Evolutionary conservation across 2,329 filamentous ascomycete genomes (phyloP).

Genomic region (Cercospora nicotianae): DNA sequence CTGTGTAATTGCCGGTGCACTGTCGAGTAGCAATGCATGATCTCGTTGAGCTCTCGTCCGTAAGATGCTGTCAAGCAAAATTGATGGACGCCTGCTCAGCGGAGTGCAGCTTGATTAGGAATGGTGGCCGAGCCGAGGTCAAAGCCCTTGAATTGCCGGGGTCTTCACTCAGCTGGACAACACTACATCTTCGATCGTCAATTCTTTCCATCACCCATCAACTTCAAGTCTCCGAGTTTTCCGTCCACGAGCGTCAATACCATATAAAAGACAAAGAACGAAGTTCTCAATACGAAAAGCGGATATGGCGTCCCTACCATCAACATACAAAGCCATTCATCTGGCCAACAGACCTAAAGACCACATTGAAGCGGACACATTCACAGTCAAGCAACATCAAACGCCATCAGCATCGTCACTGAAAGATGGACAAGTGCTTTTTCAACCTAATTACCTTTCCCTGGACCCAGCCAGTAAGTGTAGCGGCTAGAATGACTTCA

Average conservation of each 20-base stretch:
- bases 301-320: conserved; percentile 13
- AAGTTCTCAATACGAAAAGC: not conserved
- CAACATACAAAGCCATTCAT: conserved; percentile 30
- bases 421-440: conserved; percentile 46
- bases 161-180: not conserved
- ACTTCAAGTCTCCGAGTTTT: not conserved
- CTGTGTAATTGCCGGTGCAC: not conserved
- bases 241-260: not conserved
- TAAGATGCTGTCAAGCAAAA: not conserved
- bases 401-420: conserved; percentile 24
- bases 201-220: not conserved
- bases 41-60: not conserved
- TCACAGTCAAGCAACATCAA: conserved; percentile 24
- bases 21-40: not conserved
- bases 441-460: conserved; percentile 51
- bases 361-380: conserved; percentile 29
- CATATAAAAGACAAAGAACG: not conserved
- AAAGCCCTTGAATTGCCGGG: not conserved
- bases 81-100: not conserved
- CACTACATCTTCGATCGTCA: not conserved
- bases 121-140: conserved; percentile 1
- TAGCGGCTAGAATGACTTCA: not conserved
- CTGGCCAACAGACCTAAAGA: conserved; percentile 30
- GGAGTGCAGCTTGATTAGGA: conserved; percentile 2
- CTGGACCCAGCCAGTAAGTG: conserved; percentile 51